Percentiles rank a stretch among this genome's conserved stretches.
These are phyloP conservation scores for Triticum turgidum DNA, from an alignment of 176 grass and related monocot genomes.

Conservation along the genomic window DNA sequence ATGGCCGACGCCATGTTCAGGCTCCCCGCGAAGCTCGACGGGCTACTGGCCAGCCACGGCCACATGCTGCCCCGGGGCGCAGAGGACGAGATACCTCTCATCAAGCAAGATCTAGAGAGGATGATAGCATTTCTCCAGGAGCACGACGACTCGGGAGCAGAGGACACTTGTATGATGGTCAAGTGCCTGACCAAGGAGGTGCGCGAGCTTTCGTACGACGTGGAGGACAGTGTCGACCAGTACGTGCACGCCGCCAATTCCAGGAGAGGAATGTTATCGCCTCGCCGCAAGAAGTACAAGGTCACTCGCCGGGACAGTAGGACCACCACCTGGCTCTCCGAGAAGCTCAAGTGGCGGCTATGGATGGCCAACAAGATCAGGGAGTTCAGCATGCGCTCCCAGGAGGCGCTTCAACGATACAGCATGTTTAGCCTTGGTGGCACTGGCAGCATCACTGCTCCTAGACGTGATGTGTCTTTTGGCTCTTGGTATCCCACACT, in stretches of 20 bases:
- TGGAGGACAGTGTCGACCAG: conserved; percentile 28
- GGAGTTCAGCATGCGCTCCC: neutral
- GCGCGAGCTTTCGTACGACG: conserved; percentile 22
- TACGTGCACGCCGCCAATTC: neutral
- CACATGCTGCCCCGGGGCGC: neutral
- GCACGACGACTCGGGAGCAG: neutral
- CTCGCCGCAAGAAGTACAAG: neutral
- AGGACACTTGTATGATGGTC: neutral
- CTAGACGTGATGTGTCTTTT: neutral
- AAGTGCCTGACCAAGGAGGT: conserved; percentile 36
- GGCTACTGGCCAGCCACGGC: neutral
- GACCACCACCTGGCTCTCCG: no score
- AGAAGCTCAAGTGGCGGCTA: neutral
- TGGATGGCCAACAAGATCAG: no score
- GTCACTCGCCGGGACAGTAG: no score
- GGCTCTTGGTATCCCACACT: neutral
- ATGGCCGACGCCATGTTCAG: neutral
- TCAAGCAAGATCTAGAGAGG: neutral
- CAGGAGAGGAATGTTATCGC: neutral
- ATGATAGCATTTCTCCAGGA: neutral
- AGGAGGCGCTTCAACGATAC: conserved; percentile 21
- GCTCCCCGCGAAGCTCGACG: neutral
- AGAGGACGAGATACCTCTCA: neutral
- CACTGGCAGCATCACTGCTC: neutral
- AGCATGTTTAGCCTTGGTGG: neutral